These are phyloP conservation scores for Candida sakaeoensis DNA, from an alignment of 805 yeast genomes.

Conservation along the genomic window DNA sequence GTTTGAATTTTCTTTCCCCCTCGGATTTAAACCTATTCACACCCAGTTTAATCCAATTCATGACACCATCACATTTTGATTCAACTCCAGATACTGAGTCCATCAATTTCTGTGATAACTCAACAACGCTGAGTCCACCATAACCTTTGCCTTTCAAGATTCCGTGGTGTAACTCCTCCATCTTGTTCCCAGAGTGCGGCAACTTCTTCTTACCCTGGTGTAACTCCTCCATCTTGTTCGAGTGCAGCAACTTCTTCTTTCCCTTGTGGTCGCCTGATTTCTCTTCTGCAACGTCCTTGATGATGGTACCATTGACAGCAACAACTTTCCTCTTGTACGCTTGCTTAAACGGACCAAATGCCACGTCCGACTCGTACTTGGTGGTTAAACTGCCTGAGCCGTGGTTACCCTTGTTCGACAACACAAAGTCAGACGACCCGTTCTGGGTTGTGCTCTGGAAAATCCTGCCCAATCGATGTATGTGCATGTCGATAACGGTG, in stretches of 20 bases:
- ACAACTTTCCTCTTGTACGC: constrained; percentile 29
- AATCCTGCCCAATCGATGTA: constrained; percentile 13
- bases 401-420: constrained; percentile 25
- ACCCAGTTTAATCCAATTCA: neutral
- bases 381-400: constrained; percentile 31
- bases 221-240: too few relatives aligned
- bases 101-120: neutral
- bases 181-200: too few relatives aligned
- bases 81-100: neutral
- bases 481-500: constrained; percentile 12
- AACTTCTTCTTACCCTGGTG: constrained; percentile 2
- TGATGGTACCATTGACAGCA: constrained; percentile 30
- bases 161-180: too few relatives aligned
- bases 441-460: constrained; percentile 20
- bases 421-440: constrained; percentile 25
- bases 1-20: neutral
- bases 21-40: neutral
- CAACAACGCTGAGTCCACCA: neutral
- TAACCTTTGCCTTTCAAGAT: too few relatives aligned
- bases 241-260: too few relatives aligned
- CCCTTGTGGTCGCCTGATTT: neutral
- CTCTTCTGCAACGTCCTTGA: constrained; percentile 7
- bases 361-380: constrained; percentile 9
- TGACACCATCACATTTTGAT: neutral
- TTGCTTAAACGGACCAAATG: constrained; percentile 16